A percentile compares a stretch with the other conserved stretches of the same genome.
Conservation (phyloP, 164 flowering plant species). For the Dillenia suffruticosa region DNA sequence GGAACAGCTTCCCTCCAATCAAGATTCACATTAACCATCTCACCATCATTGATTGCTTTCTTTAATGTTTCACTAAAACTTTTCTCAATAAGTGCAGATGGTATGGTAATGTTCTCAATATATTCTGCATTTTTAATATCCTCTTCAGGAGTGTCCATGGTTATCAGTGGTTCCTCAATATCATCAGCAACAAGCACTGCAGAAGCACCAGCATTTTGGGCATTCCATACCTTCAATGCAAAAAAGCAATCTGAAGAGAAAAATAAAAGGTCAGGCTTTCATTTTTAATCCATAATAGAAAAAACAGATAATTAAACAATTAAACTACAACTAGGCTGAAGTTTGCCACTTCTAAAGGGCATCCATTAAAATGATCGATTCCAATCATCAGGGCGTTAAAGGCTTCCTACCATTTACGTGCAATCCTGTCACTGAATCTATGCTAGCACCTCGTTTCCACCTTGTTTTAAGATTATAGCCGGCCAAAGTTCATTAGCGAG, state of each 20-base stretch:
- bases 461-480: too few species aligned
- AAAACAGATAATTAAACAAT: too few species aligned
- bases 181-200: conserved; percentile 94
- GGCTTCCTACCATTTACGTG: too few species aligned
- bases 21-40: conserved; percentile 94
- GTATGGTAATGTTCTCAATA: conserved; percentile 85
- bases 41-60: conserved; percentile 56
- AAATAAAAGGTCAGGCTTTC: conserved; percentile 1
- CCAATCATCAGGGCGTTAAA: too few species aligned
- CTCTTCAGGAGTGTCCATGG: conserved; percentile 95
- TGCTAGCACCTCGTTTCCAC: too few species aligned
- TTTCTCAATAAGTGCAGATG: conserved; percentile 87
- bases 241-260: conserved; percentile 79
- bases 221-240: conserved; percentile 95
- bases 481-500: too few species aligned
- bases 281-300: too few species aligned
- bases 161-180: conserved; percentile 71
- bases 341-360: too few species aligned
- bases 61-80: conserved; percentile 70
- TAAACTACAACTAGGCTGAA: too few species aligned
- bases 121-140: conserved; percentile 59
- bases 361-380: too few species aligned
- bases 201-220: conserved; percentile 95
- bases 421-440: too few species aligned
- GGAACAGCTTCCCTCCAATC: conserved; percentile 99